phyloP scores from a whole-genome alignment of 2,329 filamentous ascomycete species.

The Taxawa tesnikishii region DNA sequence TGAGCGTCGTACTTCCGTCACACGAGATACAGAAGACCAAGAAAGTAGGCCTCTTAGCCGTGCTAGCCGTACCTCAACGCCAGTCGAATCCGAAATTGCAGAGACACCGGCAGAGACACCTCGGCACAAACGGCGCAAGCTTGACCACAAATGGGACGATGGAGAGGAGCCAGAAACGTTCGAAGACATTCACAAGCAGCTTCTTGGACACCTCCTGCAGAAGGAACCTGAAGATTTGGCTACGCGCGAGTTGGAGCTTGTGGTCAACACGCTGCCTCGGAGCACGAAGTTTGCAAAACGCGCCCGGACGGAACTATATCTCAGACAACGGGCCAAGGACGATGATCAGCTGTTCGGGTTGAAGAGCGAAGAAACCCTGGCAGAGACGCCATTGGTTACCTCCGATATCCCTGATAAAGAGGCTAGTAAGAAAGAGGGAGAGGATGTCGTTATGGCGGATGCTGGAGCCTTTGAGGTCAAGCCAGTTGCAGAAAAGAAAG shows the following conservation, averaged over 20 bases:
- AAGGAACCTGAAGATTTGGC: constrained; percentile 58
- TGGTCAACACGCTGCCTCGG: constrained; percentile 40
- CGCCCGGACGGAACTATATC: constrained; percentile 53
- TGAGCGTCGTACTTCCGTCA: constrained; percentile 52
- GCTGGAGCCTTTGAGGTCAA: constrained; percentile 16
- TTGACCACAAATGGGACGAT: constrained; percentile 26
- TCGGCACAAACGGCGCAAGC: constrained; percentile 29
- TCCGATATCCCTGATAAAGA: constrained; percentile 10
- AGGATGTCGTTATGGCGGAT: constrained; percentile 4
- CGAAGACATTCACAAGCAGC: constrained; percentile 30
- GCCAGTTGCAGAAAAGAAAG: constrained; percentile 31
- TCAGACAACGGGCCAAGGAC: constrained; percentile 71
- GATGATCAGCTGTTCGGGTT: constrained; percentile 69
- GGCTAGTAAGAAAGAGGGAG: constrained; percentile 4
- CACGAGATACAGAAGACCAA: constrained; percentile 70
- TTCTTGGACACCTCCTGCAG: constrained; percentile 36
- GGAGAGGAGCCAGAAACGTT: constrained; percentile 38
- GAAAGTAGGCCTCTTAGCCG: constrained; percentile 74
- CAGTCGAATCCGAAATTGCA: constrained; percentile 38
- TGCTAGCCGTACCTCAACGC: constrained; percentile 40
- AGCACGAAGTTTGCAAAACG: constrained; percentile 62
- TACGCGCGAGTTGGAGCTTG: constrained; percentile 48
- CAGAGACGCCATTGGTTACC: constrained; percentile 10
- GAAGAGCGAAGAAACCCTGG: constrained; percentile 41
- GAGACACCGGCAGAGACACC: constrained; percentile 22